Base-by-base conservation (phyloP, 108 stramenopile genomes). In the Cyclotella atomus region DNA sequence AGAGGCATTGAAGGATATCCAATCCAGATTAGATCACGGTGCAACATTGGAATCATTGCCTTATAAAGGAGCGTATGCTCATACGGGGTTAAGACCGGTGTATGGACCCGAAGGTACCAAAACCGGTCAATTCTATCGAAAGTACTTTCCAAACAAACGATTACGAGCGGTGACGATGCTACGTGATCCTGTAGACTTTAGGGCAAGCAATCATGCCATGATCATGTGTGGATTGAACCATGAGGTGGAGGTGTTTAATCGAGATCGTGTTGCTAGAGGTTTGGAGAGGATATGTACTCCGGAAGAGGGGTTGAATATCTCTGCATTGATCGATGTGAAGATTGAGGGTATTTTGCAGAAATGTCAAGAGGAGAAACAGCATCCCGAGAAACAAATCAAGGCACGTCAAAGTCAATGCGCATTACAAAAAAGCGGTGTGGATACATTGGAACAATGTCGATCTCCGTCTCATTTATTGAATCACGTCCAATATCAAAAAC, bases 151-250 rank as follows among this genome's bases (percentile, higher is more conserved):
- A 6, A 47, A 68, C 50, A 72, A 55, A 43, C 66, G 71, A 15
- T 57, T 79, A 0, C 46, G 79, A 0, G 79, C 55, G 0, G 61
- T 73, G 9, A 69, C 79, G 19, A 80, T 80, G 79, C 46, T 80
- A 6, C 68, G 79, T 27, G 79, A 80, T 29, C 63, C 71, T 0
- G 55, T 65, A 24, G 79, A 80, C 38, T 73, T 80, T 49, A 38
- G 79, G 20, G 79, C 79, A 9, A 65, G 62, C 54, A 80, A 80
- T 68, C 79, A 80, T 64, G 79, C 79, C 25, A 80, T 80, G 79
- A 80, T 80, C n/a, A 80, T 80, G 79, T 80, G 79, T 30, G 79
- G 79, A 10, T 52, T 79, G 53, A 79, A 79, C 47, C 56, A 72
- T 34, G 78, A 79, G 53, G 71, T 79, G 1, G 29, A 30, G 0